Conservation (phyloP, 2,329 filamentous ascomycete genomes). For the Fusarium napiforme region DNA sequence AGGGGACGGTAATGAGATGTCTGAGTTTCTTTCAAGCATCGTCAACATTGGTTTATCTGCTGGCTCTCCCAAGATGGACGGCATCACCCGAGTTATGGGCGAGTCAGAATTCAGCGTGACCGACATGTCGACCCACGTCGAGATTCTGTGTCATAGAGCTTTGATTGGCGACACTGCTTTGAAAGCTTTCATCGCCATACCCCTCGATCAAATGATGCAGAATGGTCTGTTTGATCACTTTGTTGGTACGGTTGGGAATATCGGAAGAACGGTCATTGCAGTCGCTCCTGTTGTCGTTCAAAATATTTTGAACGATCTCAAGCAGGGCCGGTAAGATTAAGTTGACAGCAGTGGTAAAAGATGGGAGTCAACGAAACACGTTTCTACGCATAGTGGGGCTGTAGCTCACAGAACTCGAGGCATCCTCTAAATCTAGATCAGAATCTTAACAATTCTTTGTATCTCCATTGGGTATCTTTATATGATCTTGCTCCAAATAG, state of each 20-base stretch:
- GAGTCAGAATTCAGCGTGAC: background rate
- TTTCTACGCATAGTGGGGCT: accelerated
- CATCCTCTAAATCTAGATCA: background rate
- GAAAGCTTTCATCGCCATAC: background rate
- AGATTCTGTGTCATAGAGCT: background rate
- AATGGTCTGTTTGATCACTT: background rate
- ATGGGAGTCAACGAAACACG: accelerated
- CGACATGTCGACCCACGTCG: background rate
- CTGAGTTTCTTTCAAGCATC: background rate
- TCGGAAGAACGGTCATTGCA: background rate
- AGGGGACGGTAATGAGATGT: accelerated
- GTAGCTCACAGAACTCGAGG: background rate
- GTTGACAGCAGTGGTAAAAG: accelerated
- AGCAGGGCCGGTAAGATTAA: accelerated
- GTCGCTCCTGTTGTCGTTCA: background rate
- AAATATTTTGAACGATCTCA: background rate
- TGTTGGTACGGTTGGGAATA: accelerated
- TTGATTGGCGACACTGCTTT: background rate
- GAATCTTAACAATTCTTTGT: background rate
- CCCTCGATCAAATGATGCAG: background rate
- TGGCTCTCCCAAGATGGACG: accelerated
- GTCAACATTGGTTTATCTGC: accelerated
- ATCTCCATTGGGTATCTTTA: background rate
- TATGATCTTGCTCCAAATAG: background rate
- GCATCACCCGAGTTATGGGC: background rate